Base-by-base conservation (phyloP, 2,329 filamentous ascomycete genomes). In the Calonectria leucothoes region DNA sequence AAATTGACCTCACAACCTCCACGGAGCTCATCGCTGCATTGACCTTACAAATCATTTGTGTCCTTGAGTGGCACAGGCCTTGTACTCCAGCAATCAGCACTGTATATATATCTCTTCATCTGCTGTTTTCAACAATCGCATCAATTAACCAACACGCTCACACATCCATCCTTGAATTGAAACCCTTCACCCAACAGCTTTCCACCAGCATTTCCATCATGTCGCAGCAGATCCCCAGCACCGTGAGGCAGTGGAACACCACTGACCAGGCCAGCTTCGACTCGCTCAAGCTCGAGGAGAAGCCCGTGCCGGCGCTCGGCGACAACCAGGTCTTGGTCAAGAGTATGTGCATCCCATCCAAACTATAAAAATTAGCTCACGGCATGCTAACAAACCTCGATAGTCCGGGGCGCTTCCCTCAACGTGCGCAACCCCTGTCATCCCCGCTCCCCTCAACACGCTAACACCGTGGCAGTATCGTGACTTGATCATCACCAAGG, bases 281-380 rank as follows among this genome's bases (percentile, higher is more conserved):
- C 59, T 87, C 86, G 51, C 87, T 95, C 48, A 83, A 87, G 78
- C 89, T 90, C 77, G 84, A 88, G 72, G 87, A 91, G 77, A 84
- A 89, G 61, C 87, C 88, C 1, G 80, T 94, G 3, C 91, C 93
- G 17, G 84, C 91, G 76, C 81, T 93, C 1, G 93, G 93, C 59
- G 93, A 95, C 69, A 90, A 90, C 74, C 91, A 96, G 31, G 93
- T 95, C 7, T 88, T 96, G 39, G 91, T 96, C 77, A 93, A 93
- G 83, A 69, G 83, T 84, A 70, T 42, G 82, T 79, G n/a, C 27
- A 20, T 31, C 35, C 35, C 59, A 57, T 31, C 35, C 59, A 57
- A 12, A 2, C 23, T 10, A 27, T 29, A 20, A 17, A 37, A 14
- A 29, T 23, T 35, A 4, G 15, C 33, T 33, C 48, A 29, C 15